phyloP scores from a whole-genome alignment of 2,329 filamentous ascomycete species.

The Clarireedia monteithiana region DNA sequence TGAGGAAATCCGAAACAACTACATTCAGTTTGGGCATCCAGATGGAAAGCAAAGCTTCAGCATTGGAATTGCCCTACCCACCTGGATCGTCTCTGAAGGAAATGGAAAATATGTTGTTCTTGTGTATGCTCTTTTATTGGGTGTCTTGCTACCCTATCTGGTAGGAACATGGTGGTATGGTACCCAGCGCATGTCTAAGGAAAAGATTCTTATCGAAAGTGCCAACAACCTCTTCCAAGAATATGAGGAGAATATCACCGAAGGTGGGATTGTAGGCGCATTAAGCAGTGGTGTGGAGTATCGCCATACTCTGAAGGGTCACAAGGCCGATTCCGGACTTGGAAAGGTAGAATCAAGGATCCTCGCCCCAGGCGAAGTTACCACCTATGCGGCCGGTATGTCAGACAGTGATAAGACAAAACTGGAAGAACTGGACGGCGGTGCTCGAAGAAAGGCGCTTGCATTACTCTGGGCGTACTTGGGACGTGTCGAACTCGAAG shows the following conservation, averaged over 20 bases:
- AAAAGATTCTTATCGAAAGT: constrained; percentile 86
- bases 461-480: constrained; percentile 93
- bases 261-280: constrained; percentile 70
- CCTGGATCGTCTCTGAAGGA: constrained; percentile 86
- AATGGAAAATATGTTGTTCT: constrained; percentile 93
- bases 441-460: constrained; percentile 74
- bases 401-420: constrained; percentile 66
- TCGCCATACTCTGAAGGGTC: constrained; percentile 64
- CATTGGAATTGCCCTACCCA: constrained; percentile 91
- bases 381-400: constrained; percentile 49
- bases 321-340: constrained; percentile 72
- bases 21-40: constrained; percentile 88
- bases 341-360: constrained; percentile 79
- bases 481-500: constrained; percentile 77
- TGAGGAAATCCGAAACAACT: constrained; percentile 96
- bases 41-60: constrained; percentile 98
- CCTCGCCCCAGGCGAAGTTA: constrained; percentile 49
- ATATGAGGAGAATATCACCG: constrained; percentile 77
- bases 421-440: constrained; percentile 73
- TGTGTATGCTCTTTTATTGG: constrained; percentile 80
- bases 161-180: constrained; percentile 99
- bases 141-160: constrained; percentile 82
- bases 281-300: constrained; percentile 85
- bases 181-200: constrained; percentile 84
- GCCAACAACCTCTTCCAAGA: constrained; percentile 92